Evolutionary conservation across 495 filamentous ascomycete species (phyloP), one percentile per base, ranked within the genome.

Genomic region (Achaetomiella virescens): DNA sequence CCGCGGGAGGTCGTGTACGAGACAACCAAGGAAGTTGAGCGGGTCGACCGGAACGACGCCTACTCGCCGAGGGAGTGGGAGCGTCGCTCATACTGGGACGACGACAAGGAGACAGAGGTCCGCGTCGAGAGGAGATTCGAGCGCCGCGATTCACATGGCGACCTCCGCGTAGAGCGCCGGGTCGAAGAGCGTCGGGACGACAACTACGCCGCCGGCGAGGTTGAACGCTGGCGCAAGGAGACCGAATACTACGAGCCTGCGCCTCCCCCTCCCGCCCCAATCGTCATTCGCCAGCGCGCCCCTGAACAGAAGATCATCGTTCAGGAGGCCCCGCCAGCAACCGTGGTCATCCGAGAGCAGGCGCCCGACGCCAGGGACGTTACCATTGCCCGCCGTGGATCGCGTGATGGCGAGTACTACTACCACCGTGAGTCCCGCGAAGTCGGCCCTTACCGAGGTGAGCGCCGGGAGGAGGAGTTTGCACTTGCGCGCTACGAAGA

Each of bases 301-400:
- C 72, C 71, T 42, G 81, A 89, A 62, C 84, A 88, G 61, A 81
- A 81, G 64, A 81, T 91, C 72, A 86, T 90, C 62, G 78, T 90
- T 57, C 81, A 87, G 66, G 84, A 91, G 75, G 78, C 81, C 5
- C 83, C 84, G n/a, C 84, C 81, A 45, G 75, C 82, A 44, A 84
- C 84, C 8, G 75, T 89, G 54, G 82, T 91, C 48, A 64, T 87
- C 37, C 80, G 78, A 33, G 78, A 84, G 21, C 83, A 86, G 56
- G 61, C 70, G 9, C 65, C 66, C 2, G 74, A 81, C 37, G 65
- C 75, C 33, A 72, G 77, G 18, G 75, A 81, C 42, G 59, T 80
- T 37, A 71, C 68, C 37, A 61, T 80, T 31, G 72, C 65, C 31
- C 79, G 84, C 44, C 83, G 78, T 45, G 79, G 79, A 49, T 67